Base-by-base conservation (phyloP, 2,329 filamentous ascomycete species). In the Aspergillaceae sp. region DNA sequence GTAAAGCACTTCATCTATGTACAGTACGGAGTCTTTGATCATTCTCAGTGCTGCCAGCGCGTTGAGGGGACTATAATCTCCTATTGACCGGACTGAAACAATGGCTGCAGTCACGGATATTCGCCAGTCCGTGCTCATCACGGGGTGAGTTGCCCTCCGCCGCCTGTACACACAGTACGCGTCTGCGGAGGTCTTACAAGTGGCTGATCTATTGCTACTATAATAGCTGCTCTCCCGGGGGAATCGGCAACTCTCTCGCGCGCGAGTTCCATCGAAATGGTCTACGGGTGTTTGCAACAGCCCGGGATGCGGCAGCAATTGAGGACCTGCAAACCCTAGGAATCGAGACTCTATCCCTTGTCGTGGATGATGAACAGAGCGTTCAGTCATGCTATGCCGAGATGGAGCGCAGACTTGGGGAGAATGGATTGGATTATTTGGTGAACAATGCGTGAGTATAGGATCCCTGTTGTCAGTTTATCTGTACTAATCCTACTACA, bases 181-280 rank as follows among this genome's bases (percentile, higher is more conserved):
- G 8, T 36, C 34, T 38, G 9, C 36, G 26, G 8, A 38, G 8
- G 27, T 38, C 7, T 26, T 8, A 4, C 19, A 19, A 19, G 19
- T 26, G 3, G 11, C 36, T 38, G 27, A 38, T 27, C 2, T 10
- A 38, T 4, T 4, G 27, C 8, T 28, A 26, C 36, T 38, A 26
- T 38, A 43, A 11, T 40, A 64, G 62, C 34, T 65, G 61, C 42
- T 62, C 61, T 9, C 73, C 76, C 5, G 76, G 77, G 35, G 75
- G 76, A 44, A 80, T 82, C 50, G 79, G 79, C 29, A 73, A 82
- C 55, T 73, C 74, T 10, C 68, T 83, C 9, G 77, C 78, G 1
- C 68, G 70, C 11, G 76, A 80, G 55, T 82, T 82, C 56, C 70
- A 78, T 46, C 62, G 56, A 28, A 51, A 63, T 63, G 76, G 76